Percentiles rank a stretch among this genome's conserved stretches.
Conservation (phyloP, 352 stramenopile species). For the Phytophthora aleatoria region DNA sequence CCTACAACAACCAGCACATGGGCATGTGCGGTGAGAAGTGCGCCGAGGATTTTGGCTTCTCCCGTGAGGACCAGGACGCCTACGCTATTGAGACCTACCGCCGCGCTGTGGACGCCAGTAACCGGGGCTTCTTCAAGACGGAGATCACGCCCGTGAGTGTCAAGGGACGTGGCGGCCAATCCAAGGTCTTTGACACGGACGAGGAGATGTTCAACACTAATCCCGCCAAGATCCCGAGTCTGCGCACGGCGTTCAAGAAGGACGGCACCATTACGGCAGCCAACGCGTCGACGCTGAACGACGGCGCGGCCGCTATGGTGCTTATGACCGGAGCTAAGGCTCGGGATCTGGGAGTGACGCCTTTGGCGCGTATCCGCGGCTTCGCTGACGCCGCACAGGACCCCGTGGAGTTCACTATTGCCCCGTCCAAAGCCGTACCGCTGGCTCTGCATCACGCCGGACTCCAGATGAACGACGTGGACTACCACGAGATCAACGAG, state of each 20-base stretch:
- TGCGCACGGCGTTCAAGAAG: constrained; percentile 95
- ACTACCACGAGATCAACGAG: constrained; percentile 99
- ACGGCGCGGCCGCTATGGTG: constrained; percentile 96
- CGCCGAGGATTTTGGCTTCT: constrained; percentile 91
- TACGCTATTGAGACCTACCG: constrained; percentile 95
- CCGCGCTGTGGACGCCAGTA: constrained; percentile 71
- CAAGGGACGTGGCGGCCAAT: constrained; percentile 45
- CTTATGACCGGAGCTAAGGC: constrained; percentile 94
- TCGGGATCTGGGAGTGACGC: constrained; percentile 75
- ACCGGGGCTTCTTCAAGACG: constrained; percentile 85
- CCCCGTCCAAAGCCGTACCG: constrained; percentile 95
- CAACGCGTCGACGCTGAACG: constrained; percentile 97
- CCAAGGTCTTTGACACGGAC: constrained; percentile 86
- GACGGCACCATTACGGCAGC: constrained; percentile 96
- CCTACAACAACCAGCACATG: constrained; percentile 96
- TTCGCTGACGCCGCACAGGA: constrained; percentile 88
- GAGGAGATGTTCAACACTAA: constrained; percentile 94
- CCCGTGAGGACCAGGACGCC: constrained; percentile 95
- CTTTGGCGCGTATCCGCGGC: constrained; percentile 77
- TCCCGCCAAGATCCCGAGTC: constrained; percentile 89
- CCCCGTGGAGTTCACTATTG: constrained; percentile 96
- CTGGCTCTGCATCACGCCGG: constrained; percentile 92
- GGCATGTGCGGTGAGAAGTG: constrained; percentile 97
- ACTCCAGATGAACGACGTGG: constrained; percentile 92
- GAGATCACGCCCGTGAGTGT: constrained; percentile 94